Evolutionary conservation across 352 stramenopile genomes (phyloP).

Genomic region (Lagenidium sp.): DNA sequence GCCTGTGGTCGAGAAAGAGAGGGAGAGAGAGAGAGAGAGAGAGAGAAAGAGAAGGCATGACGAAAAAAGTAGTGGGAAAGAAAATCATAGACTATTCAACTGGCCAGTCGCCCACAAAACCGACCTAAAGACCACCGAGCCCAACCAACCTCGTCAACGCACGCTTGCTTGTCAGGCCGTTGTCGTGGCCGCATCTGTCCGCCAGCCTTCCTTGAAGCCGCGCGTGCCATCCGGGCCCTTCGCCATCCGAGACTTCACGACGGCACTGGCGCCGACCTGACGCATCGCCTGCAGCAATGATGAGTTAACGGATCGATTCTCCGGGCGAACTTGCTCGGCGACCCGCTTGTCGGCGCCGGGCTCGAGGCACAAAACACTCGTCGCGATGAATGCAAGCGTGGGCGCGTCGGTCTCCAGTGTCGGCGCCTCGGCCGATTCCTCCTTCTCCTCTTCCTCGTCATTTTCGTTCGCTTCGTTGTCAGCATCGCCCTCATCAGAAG

Average conservation of each 20-base stretch:
- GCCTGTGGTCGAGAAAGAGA: too few species aligned
- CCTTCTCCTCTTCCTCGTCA: conserved; percentile 1
- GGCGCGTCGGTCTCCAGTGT: not conserved
- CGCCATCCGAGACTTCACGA: conserved; percentile 56
- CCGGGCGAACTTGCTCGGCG: conserved; percentile 18
- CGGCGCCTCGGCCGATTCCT: conserved; percentile 8
- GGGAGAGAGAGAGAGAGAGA: too few species aligned
- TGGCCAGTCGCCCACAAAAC: too few species aligned
- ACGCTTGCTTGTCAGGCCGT: too few species aligned
- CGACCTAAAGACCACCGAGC: too few species aligned
- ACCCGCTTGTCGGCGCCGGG: conserved; percentile 7
- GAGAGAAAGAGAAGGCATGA: too few species aligned
- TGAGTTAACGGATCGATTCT: conserved; percentile 51
- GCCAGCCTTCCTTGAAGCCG: conserved; percentile 55
- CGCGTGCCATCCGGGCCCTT: conserved; percentile 66
- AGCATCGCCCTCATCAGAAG: conserved; percentile 9
- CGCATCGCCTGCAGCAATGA: conserved; percentile 59
- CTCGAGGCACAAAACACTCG: conserved; percentile 36
- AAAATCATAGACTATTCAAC: too few species aligned
- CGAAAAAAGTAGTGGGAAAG: too few species aligned
- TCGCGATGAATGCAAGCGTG: conserved; percentile 14
- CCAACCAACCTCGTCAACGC: too few species aligned
- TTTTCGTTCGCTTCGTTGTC: conserved; percentile 9
- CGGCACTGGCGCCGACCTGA: conserved; percentile 44
- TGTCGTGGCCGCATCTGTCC: not conserved